A percentile compares a stretch with the other conserved stretches of the same genome.
Evolutionary conservation across 2,329 filamentous ascomycete genomes (phyloP).

Genomic region (Akanthomyces uredinophilus): DNA sequence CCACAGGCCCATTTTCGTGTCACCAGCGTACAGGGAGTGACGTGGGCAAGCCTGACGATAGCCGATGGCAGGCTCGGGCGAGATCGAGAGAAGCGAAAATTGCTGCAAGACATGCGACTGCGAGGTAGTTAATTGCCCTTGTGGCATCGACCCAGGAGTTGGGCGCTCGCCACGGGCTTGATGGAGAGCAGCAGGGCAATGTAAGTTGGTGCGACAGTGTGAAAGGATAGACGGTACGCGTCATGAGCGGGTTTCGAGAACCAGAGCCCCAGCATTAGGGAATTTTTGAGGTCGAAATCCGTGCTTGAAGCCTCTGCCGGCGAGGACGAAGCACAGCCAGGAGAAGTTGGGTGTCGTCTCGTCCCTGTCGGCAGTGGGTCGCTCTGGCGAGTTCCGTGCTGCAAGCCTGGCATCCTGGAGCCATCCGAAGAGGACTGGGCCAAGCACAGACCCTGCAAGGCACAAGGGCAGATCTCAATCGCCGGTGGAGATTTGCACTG

Average conservation of each 20-base stretch:
- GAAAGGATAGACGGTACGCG: neutral
- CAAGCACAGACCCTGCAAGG: constrained; percentile 10
- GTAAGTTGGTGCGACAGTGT: neutral
- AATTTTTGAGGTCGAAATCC: neutral
- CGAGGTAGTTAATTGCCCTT: neutral
- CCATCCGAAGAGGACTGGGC: constrained; percentile 1
- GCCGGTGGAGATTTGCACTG: neutral
- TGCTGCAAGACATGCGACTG: neutral
- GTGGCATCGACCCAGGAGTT: neutral
- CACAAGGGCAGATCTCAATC: constrained; percentile 7
- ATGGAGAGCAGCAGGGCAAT: neutral
- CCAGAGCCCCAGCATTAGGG: neutral
- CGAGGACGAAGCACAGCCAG: neutral
- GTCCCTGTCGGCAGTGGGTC: constrained; percentile 1
- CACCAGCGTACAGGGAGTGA: neutral
- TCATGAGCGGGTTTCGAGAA: neutral
- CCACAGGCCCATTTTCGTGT: neutral
- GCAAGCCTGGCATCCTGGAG: neutral
- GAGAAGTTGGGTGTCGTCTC: neutral
- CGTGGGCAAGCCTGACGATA: neutral
- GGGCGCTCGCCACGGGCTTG: neutral
- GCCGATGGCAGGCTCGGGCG: neutral
- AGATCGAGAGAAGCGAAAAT: neutral
- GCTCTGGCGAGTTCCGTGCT: constrained; percentile 1
- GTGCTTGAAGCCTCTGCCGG: neutral